Evolutionary conservation across 2,329 filamentous ascomycete genomes (phyloP).

Genomic region (Mollisiaceae sp.): DNA sequence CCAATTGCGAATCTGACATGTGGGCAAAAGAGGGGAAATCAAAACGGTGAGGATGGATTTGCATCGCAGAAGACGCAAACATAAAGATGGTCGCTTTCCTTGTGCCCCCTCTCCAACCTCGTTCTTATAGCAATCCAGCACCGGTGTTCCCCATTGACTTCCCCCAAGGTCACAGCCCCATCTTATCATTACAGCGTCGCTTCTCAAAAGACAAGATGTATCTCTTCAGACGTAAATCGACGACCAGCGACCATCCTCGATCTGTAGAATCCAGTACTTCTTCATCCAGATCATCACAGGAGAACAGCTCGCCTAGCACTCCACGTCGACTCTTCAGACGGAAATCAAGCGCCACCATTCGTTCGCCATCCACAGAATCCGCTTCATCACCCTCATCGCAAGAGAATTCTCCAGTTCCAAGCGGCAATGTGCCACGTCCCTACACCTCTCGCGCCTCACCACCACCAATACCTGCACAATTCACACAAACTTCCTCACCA

Average conservation of each 20-base stretch:
- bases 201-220: background rate
- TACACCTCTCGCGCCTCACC: background rate
- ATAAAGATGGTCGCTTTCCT: background rate
- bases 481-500: background rate
- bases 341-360: background rate
- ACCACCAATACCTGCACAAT: background rate
- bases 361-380: background rate
- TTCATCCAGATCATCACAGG: background rate
- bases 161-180: background rate
- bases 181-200: background rate
- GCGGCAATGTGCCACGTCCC: background rate
- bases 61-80: background rate
- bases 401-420: background rate
- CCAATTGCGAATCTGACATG: background rate
- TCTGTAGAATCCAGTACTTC: background rate
- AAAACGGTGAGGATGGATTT: background rate
- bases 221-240: constrained; percentile 1
- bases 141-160: background rate
- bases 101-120: background rate
- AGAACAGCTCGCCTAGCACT: background rate
- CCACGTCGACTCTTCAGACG: constrained; percentile 5
- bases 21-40: background rate
- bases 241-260: background rate
- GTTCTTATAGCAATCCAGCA: background rate
- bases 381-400: background rate